These are phyloP conservation scores for Leucaena leucocephala DNA, from an alignment of 306 rosid genomes.

Conservation along the genomic window DNA sequence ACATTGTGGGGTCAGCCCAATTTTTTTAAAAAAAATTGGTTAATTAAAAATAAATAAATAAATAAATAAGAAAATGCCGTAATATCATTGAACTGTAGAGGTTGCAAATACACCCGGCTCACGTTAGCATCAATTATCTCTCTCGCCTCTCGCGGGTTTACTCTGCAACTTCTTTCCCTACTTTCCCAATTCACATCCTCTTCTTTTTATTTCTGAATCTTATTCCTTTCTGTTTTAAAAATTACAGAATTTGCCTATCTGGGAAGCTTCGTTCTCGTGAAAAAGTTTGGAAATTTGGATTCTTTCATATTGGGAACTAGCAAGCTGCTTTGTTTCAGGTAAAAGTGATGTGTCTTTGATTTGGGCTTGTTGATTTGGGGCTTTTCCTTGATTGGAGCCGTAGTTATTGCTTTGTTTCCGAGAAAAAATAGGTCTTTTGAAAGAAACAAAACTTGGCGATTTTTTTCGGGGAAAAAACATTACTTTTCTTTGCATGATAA, in stretches of 20 bases:
- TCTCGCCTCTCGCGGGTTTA: slow-evolving; percentile 12
- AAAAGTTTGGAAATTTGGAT: slow-evolving; percentile 2
- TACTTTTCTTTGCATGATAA: not conserved
- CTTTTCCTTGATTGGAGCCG: slow-evolving; percentile 10
- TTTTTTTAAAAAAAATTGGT: no score
- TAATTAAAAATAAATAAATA: no score
- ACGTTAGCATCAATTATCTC: slow-evolving; percentile 34
- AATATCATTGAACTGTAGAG: no score
- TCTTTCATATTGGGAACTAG: slow-evolving; percentile 9
- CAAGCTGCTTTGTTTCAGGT: slow-evolving; percentile 33
- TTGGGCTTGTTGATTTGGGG: not conserved
- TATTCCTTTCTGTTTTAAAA: not conserved
- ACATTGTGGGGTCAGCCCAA: no score
- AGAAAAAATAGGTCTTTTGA: not conserved
- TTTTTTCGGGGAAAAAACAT: not conserved
- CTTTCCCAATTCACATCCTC: slow-evolving; percentile 19
- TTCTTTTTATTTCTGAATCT: not conserved
- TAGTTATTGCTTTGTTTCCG: not conserved
- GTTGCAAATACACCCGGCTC: slow-evolving; percentile 8
- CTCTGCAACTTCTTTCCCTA: slow-evolving; percentile 33
- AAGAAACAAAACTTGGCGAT: not conserved
- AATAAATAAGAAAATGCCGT: not conserved
- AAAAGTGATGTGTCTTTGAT: slow-evolving; percentile 5
- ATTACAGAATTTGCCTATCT: not conserved
- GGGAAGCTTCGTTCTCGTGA: not conserved